Percentiles rank a stretch among this genome's conserved stretches.
phyloP scores from a whole-genome alignment of 495 filamentous ascomycete species.

The Aspergillus affinis region DNA sequence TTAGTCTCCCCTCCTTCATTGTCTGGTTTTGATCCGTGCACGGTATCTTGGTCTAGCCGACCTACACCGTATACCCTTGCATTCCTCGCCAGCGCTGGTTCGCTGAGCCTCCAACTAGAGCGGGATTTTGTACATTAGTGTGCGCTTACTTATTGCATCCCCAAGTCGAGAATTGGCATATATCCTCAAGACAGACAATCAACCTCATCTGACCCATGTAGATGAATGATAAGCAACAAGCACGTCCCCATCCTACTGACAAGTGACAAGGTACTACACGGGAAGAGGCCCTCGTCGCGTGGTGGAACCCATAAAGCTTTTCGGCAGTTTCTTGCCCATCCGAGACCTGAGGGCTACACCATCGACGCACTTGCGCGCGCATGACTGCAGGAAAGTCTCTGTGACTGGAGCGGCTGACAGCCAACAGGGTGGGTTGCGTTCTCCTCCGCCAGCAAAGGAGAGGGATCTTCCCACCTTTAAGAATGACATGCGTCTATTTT shows the following conservation, averaged over 20 bases:
- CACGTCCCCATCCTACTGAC: background rate
- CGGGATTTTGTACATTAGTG: background rate
- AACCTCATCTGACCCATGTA: background rate
- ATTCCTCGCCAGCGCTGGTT: background rate
- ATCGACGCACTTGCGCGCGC: slow-evolving; percentile 16
- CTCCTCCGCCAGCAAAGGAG: background rate
- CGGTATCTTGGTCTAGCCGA: background rate
- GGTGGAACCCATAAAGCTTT: background rate
- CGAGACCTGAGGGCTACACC: slow-evolving; percentile 4
- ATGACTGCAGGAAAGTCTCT: slow-evolving; percentile 15
- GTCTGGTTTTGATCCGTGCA: background rate
- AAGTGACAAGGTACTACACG: background rate
- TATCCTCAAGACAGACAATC: background rate
- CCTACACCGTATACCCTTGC: background rate
- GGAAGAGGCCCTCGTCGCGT: background rate
- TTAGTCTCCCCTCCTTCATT: background rate
- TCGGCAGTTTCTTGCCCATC: background rate
- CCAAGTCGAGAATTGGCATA: background rate
- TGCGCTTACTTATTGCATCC: background rate
- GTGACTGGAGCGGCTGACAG: slow-evolving; percentile 22
- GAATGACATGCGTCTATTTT: background rate
- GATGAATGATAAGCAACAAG: background rate
- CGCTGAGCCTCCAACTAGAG: background rate
- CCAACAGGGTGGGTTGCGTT: background rate
- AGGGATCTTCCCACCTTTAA: background rate